Conservation (phyloP, 805 yeast species). For the Starmerella cellae region DNA sequence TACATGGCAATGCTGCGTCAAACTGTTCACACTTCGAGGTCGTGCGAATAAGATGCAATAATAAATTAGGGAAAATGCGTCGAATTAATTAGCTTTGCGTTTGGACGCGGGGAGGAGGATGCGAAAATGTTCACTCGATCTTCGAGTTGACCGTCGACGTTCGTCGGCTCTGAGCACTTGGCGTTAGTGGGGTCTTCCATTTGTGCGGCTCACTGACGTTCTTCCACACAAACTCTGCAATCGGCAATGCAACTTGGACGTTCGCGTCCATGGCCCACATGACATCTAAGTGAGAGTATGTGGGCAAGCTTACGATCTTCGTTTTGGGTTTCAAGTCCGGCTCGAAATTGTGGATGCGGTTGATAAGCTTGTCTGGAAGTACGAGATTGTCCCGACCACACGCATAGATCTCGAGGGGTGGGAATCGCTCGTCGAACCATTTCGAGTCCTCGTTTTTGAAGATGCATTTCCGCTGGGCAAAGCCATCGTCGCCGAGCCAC, state of each 20-base stretch:
- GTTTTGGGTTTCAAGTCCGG: conserved; percentile 10
- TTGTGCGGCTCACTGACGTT: conserved; percentile 6
- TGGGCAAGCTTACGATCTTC: conserved; percentile 35
- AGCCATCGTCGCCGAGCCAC: conserved; percentile 61
- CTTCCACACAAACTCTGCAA: conserved; percentile 24
- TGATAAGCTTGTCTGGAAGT: conserved; percentile 51
- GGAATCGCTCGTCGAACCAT: conserved; percentile 33
- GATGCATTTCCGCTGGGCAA: conserved; percentile 39
- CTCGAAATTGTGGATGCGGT: conserved; percentile 54
- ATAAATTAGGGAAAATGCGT: no score
- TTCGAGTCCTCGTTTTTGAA: conserved; percentile 38
- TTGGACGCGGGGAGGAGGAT: no score
- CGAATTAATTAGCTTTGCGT: no score
- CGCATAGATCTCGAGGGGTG: conserved; percentile 52
- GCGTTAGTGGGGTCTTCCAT: conserved; percentile 2
- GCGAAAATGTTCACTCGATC: no score
- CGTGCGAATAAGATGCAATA: no score
- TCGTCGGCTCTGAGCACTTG: no score
- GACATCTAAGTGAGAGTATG: conserved; percentile 79
- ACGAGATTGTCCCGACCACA: conserved; percentile 69
- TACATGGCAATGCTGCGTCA: no score
- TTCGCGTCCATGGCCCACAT: conserved; percentile 78
- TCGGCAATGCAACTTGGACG: conserved; percentile 45
- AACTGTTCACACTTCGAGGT: no score
- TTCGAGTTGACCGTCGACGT: no score